Evolutionary conservation across 2,329 filamentous ascomycete species (phyloP).

Genomic region (Blastomyces percursus): DNA sequence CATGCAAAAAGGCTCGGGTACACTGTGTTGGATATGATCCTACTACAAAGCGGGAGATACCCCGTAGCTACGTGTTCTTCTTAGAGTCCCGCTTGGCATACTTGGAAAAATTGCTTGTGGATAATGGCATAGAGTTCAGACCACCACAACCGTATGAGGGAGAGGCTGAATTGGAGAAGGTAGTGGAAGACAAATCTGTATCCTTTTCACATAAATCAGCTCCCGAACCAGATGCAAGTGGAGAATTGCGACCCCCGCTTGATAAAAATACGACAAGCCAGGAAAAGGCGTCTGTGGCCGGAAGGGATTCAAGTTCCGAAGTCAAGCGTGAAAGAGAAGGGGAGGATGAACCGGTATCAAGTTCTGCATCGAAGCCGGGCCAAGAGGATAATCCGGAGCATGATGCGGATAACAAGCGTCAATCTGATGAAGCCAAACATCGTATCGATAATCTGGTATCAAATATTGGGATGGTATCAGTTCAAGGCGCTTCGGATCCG

Average conservation of each 20-base stretch:
- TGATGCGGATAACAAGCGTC: conserved; percentile 38
- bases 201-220: not conserved
- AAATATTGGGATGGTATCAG: conserved; percentile 64
- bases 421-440: conserved; percentile 40
- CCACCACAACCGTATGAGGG: conserved; percentile 57
- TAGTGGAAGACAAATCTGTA: not conserved
- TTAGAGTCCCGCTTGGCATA: conserved; percentile 77
- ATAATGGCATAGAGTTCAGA: conserved; percentile 60
- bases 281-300: not conserved
- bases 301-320: not conserved
- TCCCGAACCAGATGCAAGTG: not conserved
- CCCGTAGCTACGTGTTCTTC: conserved; percentile 86
- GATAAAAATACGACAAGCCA: not conserved
- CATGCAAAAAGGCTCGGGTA: conserved; percentile 84
- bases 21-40: conserved; percentile 93
- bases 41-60: conserved; percentile 92
- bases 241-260: not conserved
- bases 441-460: conserved; percentile 56
- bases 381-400: conserved; percentile 22
- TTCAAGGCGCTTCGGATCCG: conserved; percentile 66
- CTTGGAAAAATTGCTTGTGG: conserved; percentile 62
- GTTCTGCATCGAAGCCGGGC: conserved; percentile 2
- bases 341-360: not conserved
- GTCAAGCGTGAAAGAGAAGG: conserved; percentile 9
- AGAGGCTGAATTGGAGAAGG: conserved; percentile 16